Base-by-base conservation (phyloP, 2,329 filamentous ascomycete species). In the Stagonosporopsis vannaccii region DNA sequence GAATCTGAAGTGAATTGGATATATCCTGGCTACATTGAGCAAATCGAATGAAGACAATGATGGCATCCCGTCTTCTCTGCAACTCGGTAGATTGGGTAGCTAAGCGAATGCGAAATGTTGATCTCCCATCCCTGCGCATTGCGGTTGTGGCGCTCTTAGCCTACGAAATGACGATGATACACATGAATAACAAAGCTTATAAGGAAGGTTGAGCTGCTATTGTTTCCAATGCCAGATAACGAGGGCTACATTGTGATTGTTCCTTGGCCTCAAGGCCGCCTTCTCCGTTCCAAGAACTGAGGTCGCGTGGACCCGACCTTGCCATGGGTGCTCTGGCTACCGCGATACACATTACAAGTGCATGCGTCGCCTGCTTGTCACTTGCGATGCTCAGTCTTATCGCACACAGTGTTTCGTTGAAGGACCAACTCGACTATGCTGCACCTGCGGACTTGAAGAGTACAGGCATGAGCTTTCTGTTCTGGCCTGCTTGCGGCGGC, bases 401-500 rank as follows among this genome's bases (percentile, higher is more conserved):
- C 12, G 43, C 33, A 20, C 15, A 53, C 7, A 42, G 42, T 22
- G 30, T 53, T 6, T 22, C 17, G 2, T 5, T 42, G 17, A 47
- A 53, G n/a, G 13, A 23, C 12, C 20, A 15, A 3, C 30, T 61
- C 2, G 40, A 53, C 9, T 12, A 26, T 20, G 12, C 33, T 30
- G 25, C 39, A 3, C 39, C 47, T 15, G 11, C 22, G 7, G 25
- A 39, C 25, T 13, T 58, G 8, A 47, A 40, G 8, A 42, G 36
- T 1, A 52, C 26, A 0, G 51, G 58, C 5, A 40, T 60, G 26
- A 47, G 44, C 12, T 33, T 62, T n/a, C 42, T 65, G 17, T 60
- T 65, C 35, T 62, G 60, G 62, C 52, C 60, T 39, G 60, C 57
- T 7, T 54, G 46, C 6, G 56, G 62, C 25, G 58, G 58, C 20